Base-by-base conservation (phyloP, 108 stramenopile genomes). In the Chaetoceros muelleri region DNA sequence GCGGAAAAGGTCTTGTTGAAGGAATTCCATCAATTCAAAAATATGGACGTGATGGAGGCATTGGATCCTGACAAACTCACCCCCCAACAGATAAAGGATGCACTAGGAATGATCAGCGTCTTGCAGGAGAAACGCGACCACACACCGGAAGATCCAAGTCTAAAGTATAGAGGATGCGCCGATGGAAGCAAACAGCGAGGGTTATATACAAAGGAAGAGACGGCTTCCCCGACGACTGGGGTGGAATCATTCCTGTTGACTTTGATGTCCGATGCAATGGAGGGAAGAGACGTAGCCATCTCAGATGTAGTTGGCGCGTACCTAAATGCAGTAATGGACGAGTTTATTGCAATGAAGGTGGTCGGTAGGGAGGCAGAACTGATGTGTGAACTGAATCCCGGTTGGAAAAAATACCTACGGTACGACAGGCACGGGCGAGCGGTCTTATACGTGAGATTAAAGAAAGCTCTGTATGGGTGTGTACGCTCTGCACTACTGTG, bases 401-500 rank as follows among this genome's bases (percentile, higher is more conserved):
- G n/a, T n/a, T 19, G 46, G 2, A 20, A 22, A 30, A 23, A 24
- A 61, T 20, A 50, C 2, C 24, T 49, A 48, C 23, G 30, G 24
- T 2, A 16, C 48, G 27, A 60, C 59, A 28, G 28, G 50, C 8
- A 25, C 2, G 22, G 61, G 22, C 57, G 53, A 28, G 24, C 25
- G 13, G 44, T 61, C 19, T 24, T 68, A 1, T 60, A 67, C 44
- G 62, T 57, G 0, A 31, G 28, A n/a, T n/a, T n/a, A n/a, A n/a
- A n/a, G n/a, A n/a, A n/a, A n/a, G n/a, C n/a, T n/a, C n/a, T n/a
- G n/a, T 22, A 29, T 57, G 48, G 30, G 52, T 61, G 66, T 8
- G 34, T 73, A 8, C 27, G 44, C 16, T 54, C 65, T 21, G 65
- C 71, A 46, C 28, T 70, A n/a, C 55, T 70, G 17, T 66, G 60